Conservation (phyloP, 1,284 basidiomycete genomes). For the Rhizoctonia solani region DNA sequence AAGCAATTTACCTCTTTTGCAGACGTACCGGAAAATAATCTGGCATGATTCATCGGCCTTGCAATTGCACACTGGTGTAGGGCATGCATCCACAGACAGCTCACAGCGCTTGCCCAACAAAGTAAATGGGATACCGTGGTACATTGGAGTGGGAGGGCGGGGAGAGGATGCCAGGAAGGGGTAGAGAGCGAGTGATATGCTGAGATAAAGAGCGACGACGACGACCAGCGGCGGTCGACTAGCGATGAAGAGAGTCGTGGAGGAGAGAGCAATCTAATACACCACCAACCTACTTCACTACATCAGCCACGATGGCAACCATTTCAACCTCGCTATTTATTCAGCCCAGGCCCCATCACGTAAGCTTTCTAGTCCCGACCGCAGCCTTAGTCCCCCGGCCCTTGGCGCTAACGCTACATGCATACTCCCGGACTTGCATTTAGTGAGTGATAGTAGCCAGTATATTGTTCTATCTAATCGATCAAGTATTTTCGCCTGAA, state of each 20-base stretch:
- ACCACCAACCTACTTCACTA: too few relatives aligned
- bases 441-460: too few relatives aligned
- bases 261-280: too few relatives aligned
- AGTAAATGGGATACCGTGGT: too few relatives aligned
- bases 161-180: slow-evolving; percentile 12
- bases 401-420: too few relatives aligned
- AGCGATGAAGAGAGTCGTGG: neutral
- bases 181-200: neutral
- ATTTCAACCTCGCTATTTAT: neutral
- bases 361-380: neutral
- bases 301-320: slow-evolving; percentile 32
- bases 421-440: too few relatives aligned
- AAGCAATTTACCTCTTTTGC: neutral
- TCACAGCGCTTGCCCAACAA: too few relatives aligned
- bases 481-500: slow-evolving; percentile 98
- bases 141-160: too few relatives aligned
- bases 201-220: slow-evolving; percentile 16
- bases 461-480: slow-evolving; percentile 55
- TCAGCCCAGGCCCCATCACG: slow-evolving; percentile 9
- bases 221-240: slow-evolving; percentile 31
- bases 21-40: slow-evolving; percentile 4
- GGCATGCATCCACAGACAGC: slow-evolving; percentile 25
- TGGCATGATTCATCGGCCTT: slow-evolving; percentile 16
- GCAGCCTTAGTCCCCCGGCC: too few relatives aligned
- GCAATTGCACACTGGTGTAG: slow-evolving; percentile 14